Percentiles rank a stretch among this genome's conserved stretches.
phyloP scores from a whole-genome alignment of 768 basidiomycete genomes.

The Boletus fagicola region DNA sequence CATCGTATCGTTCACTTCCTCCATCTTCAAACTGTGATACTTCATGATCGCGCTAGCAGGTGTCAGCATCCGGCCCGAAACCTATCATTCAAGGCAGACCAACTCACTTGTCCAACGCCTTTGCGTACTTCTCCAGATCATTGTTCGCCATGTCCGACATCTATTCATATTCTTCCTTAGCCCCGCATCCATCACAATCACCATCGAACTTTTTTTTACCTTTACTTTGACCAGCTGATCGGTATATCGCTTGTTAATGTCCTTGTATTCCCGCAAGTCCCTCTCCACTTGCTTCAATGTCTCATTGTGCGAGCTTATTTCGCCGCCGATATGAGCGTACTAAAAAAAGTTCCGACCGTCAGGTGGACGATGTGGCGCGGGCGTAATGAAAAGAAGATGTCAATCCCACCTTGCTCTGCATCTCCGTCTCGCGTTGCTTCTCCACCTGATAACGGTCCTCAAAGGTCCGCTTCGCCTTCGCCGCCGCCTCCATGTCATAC shows the following conservation, averaged over 20 bases:
- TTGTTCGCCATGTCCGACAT: constrained; percentile 97
- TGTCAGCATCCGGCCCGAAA: constrained; percentile 14
- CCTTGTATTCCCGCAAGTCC: constrained; percentile 83
- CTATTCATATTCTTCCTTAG: constrained; percentile 38
- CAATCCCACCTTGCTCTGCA: constrained; percentile 61
- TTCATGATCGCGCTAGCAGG: constrained; percentile 90
- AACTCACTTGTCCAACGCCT: constrained; percentile 91
- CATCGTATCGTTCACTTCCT: constrained; percentile 98
- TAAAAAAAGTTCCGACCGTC: constrained; percentile 30
- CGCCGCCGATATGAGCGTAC: constrained; percentile 82
- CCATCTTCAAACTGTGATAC: constrained; percentile 97
- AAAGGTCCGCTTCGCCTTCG: constrained; percentile 80
- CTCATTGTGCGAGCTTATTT: constrained; percentile 68
- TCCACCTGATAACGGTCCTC: constrained; percentile 73
- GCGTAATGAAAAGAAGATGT: constrained; percentile 1
- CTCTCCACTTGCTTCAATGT: constrained; percentile 63
- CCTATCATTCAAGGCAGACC: not conserved
- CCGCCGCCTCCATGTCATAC: constrained; percentile 83
- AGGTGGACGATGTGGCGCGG: not conserved
- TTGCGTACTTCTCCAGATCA: constrained; percentile 96
- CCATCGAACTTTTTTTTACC: constrained; percentile 47
- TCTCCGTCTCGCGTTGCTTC: constrained; percentile 67
- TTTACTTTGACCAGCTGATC: constrained; percentile 94
- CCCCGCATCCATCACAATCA: not conserved
- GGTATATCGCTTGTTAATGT: constrained; percentile 81